Base-by-base conservation (phyloP, 2,329 filamentous ascomycete genomes). In the Pyricularia pennisetigena region DNA sequence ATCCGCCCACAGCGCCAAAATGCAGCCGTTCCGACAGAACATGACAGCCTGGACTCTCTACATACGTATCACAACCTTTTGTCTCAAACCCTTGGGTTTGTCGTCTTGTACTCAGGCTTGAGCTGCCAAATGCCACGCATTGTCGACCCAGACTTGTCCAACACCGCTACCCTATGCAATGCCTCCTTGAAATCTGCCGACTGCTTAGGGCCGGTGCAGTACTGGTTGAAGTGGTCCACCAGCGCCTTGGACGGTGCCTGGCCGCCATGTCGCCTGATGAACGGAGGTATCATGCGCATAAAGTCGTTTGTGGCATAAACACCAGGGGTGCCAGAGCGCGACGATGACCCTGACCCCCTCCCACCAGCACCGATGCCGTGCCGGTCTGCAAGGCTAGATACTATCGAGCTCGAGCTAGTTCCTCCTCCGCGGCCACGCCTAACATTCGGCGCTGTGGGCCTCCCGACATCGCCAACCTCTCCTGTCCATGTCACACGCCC, bases 401-500 rank as follows among this genome's bases (percentile, higher is more conserved):
- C 78, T 26, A 90, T 80, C 49, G 81, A 79, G 1, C 83, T 79
- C 1, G 86, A 86, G 71, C 82, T 81, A 4, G 85, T 83, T 12
- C 77, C 78, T 35, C 74, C 79, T 59, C 32, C 32, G 12, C 80
- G 83, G 26, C 78, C 78, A 0, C 83, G 82, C 24, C 81, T 83
- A 68, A 72, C 76, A 69, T 76, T 81, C 29, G 28, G 79, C 14
- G 28, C 41, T 23, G 28, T 85, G 0, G 91, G 90, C 49, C 91
- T 84, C 1, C 94, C 94, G 4, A 88, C 88, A 66, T 90, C 85
- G 10, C 94, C 94, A 64, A 91, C 88, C 72, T 91, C 87, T 1
- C 95, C 94, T 0, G 94, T 98, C 94, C 94, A 98, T 0, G 94
- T 97, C 9, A 95, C 92, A 0, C 91, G 93, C 8, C 94, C 94